These are phyloP conservation scores for Ilex aquifolium DNA, from an alignment of 257 asterid genomes.

Conservation along the genomic window DNA sequence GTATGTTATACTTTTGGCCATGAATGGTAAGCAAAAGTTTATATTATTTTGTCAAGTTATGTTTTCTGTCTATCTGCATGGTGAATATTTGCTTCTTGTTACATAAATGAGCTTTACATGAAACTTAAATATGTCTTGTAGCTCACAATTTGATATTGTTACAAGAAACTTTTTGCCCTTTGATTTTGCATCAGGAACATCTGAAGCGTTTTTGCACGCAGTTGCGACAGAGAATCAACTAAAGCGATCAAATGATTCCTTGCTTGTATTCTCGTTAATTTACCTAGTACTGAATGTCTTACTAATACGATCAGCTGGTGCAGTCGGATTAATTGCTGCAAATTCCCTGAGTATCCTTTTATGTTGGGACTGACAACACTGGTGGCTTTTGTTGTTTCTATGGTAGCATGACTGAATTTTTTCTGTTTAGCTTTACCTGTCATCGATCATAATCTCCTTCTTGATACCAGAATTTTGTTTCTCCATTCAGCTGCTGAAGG, in stretches of 20 bases:
- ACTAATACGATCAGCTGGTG: conserved; percentile 80
- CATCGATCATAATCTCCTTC: too few species aligned
- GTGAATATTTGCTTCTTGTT: too few species aligned
- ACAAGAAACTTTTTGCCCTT: not conserved
- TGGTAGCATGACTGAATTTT: too few species aligned
- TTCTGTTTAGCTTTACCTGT: too few species aligned
- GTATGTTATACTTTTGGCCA: conserved; percentile 77
- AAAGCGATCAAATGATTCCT: conserved; percentile 66
- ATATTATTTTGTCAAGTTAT: not conserved
- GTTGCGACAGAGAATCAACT: conserved; percentile 83
- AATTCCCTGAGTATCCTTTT: conserved; percentile 94
- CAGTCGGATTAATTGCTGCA: conserved; percentile 81
- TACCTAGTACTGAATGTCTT: conserved; percentile 63
- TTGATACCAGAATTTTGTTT: too few species aligned
- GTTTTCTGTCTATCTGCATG: too few species aligned
- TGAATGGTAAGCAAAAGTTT: conserved; percentile 60
- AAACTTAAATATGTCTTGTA: not conserved
- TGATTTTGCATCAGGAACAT: conserved; percentile 55
- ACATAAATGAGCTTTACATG: too few species aligned
- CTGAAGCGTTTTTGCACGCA: conserved; percentile 97
- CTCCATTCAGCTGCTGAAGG: too few species aligned
- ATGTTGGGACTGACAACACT: not conserved
- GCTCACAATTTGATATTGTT: not conserved
- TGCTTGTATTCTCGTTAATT: conserved; percentile 66
- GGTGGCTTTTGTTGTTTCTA: too few species aligned